Base-by-base conservation (phyloP, 2,329 filamentous ascomycete species). In the Penicillium expansum region DNA sequence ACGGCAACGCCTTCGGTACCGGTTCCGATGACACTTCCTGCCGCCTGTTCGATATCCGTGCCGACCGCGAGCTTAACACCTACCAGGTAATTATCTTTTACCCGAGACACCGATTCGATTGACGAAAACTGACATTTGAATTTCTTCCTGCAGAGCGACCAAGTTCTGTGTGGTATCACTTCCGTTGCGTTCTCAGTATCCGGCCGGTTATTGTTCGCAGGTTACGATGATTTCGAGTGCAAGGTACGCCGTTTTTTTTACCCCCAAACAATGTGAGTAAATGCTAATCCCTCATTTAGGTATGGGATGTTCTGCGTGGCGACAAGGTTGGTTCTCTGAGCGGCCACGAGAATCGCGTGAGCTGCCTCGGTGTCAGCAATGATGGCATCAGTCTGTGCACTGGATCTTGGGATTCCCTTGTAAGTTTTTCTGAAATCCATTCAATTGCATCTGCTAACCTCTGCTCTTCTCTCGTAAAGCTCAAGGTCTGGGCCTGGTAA, bases 211-310 rank as follows among this genome's bases (percentile, higher is more conserved):
- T 81, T 99, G 39, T 99, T 99, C 75, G 94, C 94, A 55, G 94
- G 94, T 66, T 99, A 99, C 71, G 94, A 99, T 71, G 94, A 99
- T 74, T 99, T 96, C 71, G 94, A 99, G 79, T 99, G 94, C 92
- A 99, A 97, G 89, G 93, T 96, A 81, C 71, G 86, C 69, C 27
- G 41, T 18, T 5, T 29, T 4, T 11, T 4, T 8, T n/a, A 4
- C 27, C 27, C 27, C 27, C 27, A 4, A 7, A n/a, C 20, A 35
- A 30, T 4, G 9, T 6, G 52, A 30, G 5, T 13, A 29, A n/a
- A 50, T n/a, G 30, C 61, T 67, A 56, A 69, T 64, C 69, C 59
- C 69, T 55, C 29, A 61, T 55, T 24, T 56, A 97, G 93, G 94
- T 97, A 59, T 99, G 94, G 94, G 94, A 99, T 77, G 87, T 96